Conservation (phyloP, 768 basidiomycete genomes). For the Tulasnella sp. region DNA sequence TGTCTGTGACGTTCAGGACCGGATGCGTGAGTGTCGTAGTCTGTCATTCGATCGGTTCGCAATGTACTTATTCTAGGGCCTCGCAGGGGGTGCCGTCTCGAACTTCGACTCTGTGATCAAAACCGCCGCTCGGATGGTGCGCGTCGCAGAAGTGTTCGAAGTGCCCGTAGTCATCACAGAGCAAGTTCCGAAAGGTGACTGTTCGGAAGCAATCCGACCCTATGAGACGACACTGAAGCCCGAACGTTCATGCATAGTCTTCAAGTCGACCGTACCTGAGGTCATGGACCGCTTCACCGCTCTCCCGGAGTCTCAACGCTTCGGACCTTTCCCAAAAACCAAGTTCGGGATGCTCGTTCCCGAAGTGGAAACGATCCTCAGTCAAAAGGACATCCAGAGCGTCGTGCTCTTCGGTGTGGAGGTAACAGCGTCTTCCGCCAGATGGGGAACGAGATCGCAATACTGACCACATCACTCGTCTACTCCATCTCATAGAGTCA, state of each 20-base stretch:
- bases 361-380: conserved; percentile 46
- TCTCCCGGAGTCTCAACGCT: conserved; percentile 44
- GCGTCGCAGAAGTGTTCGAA: conserved; percentile 58
- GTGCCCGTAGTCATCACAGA: conserved; percentile 73
- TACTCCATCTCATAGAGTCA: conserved; percentile 47
- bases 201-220: too few species aligned
- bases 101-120: conserved; percentile 58
- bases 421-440: conserved; percentile 33
- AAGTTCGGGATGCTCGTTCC: conserved; percentile 79
- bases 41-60: too few species aligned
- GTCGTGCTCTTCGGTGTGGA: conserved; percentile 83
- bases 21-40: conserved; percentile 62
- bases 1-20: conserved; percentile 73
- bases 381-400: conserved; percentile 35
- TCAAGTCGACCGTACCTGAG: conserved; percentile 57
- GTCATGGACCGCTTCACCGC: conserved; percentile 33
- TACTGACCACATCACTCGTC: neutral
- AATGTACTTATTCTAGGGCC: too few species aligned
- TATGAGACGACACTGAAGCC: too few species aligned
- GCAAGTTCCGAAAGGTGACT: conserved; percentile 65
- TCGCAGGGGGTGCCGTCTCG: conserved; percentile 36
- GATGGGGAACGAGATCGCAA: neutral
- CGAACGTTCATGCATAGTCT: conserved; percentile 33
- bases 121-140: conserved; percentile 67
- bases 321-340: conserved; percentile 61